Conservation (phyloP, 495 filamentous ascomycete species). For the Cercophora sp. region DNA sequence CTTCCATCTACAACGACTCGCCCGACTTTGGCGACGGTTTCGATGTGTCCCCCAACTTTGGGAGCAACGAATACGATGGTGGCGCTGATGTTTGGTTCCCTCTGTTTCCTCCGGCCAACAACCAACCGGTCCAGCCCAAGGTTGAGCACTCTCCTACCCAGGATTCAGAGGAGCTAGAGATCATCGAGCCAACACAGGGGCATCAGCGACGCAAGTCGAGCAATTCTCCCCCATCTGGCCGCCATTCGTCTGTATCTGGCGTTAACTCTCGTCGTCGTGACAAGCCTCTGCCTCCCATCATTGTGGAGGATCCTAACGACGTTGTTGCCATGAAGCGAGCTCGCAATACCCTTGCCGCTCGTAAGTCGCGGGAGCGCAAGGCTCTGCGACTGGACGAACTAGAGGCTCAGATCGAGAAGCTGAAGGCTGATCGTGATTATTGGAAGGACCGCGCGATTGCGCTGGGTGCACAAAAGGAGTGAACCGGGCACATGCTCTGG, state of each 20-base stretch:
- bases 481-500: slow-evolving; percentile 28
- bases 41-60: slow-evolving; percentile 71
- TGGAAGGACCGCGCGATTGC: slow-evolving; percentile 54
- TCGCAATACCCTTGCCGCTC: slow-evolving; percentile 90
- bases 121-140: slow-evolving; percentile 10
- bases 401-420: slow-evolving; percentile 48
- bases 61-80: slow-evolving; percentile 44
- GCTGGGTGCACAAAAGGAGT: slow-evolving; percentile 32
- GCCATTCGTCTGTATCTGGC: slow-evolving; percentile 67
- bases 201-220: slow-evolving; percentile 41
- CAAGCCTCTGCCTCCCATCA: slow-evolving; percentile 77
- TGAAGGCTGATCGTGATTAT: slow-evolving; percentile 51
- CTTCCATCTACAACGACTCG: slow-evolving; percentile 69
- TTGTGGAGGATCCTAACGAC: slow-evolving; percentile 68
- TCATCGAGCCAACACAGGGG: slow-evolving; percentile 25
- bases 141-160: slow-evolving; percentile 41
- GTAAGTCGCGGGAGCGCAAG: slow-evolving; percentile 87
- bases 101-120: slow-evolving; percentile 58
- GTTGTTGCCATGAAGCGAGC: slow-evolving; percentile 81
- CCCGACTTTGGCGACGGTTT: slow-evolving; percentile 63
- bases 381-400: slow-evolving; percentile 63
- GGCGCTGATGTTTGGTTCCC: slow-evolving; percentile 53
- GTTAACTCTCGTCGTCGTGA: slow-evolving; percentile 66
- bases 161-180: slow-evolving; percentile 38
- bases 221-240: slow-evolving; percentile 45